Base-by-base conservation (phyloP, 2,329 filamentous ascomycete species). In the Penicillium sp. region DNA sequence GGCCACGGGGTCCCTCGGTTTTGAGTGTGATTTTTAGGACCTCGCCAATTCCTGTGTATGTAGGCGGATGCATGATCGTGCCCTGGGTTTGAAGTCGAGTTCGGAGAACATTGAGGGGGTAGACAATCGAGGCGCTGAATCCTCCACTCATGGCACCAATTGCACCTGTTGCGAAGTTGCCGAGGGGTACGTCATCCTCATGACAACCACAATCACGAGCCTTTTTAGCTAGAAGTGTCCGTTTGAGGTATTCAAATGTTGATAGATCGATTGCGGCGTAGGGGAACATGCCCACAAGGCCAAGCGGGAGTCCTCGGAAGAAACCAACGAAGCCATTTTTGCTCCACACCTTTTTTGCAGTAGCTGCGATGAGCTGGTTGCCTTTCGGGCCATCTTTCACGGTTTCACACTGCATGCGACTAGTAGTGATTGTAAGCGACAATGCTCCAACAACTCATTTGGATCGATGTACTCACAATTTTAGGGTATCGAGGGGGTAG, bases 191-290 rank as follows among this genome's bases (percentile, higher is more conserved):
- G 64, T 96, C 91, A 62, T 96, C 90, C 72, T 96, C 90, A 67
- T 91, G 87, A 62, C 89, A 86, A 42, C 87, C 85, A 10, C 84
- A 76, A 34, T 81, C 76, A 56, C 84, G 85, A 13, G 91, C 89
- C 68, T 91, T 89, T 61, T 87, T 87, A 4, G 77, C 77, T 34
- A 88, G 83, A 61, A 95, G 85, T 8, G 81, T 81, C 46, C 84
- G 85, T 76, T 99, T 99, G 59, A 97, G 82, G 58, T 94, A 86
- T 76, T 99, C 94, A 69, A 97, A 99, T 0, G 91, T 96, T 62
- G 90, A 91, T 68, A 99, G 88, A 71, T 99, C 94, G 69, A 99
- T 95, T 48, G 94, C 94, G 40, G 92, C 93, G 73, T 97, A 99
- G 0, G 94, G 94, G 68, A 99, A 99, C 86, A 97, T 97, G 71